Conservation (phyloP, 106 monocot species). For the Alisma plantagoaquatica region DNA sequence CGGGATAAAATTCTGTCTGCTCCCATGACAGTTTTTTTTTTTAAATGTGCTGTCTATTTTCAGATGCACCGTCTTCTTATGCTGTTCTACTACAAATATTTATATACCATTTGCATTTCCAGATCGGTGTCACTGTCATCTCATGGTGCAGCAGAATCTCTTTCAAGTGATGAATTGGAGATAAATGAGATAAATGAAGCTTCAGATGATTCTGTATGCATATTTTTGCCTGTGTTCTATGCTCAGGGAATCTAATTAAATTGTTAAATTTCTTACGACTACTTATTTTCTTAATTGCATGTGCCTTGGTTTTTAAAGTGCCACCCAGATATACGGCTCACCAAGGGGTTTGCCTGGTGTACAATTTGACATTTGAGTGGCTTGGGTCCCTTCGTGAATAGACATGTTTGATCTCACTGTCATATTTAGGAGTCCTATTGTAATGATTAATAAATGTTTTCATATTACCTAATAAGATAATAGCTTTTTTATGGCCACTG, state of each 20-base stretch:
- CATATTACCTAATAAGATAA: no score
- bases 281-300: not conserved
- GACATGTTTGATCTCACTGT: no score
- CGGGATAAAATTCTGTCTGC: no score
- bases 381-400: not conserved
- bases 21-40: no score
- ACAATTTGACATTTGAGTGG: not conserved
- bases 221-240: no score
- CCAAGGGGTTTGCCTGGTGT: not conserved
- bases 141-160: constrained; percentile 61
- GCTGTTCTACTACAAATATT: no score
- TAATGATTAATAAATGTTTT: no score
- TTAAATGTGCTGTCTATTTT: no score
- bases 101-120: constrained; percentile 15
- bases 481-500: no score
- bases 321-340: not conserved
- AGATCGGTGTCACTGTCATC: constrained; percentile 45
- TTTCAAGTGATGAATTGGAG: constrained; percentile 75
- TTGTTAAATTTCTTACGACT: not conserved
- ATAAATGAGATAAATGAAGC: constrained; percentile 49
- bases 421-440: no score
- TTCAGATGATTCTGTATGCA: constrained; percentile 62
- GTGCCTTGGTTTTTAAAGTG: not conserved
- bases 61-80: no score
- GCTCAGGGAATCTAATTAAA: no score